Percentiles rank a stretch among this genome's conserved stretches.
Conservation (phyloP, 305 asterid genomes). For the Fraxinus angustifolia region DNA sequence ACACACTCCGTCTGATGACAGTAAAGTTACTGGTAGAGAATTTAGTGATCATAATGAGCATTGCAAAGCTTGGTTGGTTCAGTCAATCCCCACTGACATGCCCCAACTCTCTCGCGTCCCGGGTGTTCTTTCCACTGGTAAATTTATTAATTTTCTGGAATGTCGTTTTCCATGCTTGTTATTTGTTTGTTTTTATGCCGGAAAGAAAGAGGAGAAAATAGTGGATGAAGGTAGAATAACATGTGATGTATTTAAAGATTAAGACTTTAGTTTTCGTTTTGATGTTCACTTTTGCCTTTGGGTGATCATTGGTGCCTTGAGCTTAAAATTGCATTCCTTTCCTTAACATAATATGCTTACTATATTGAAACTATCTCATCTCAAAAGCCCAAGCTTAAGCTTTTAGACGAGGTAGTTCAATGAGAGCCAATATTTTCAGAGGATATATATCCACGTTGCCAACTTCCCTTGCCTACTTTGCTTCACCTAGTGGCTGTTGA, state of each 20-base stretch:
- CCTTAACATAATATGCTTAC: background rate
- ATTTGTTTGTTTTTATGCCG: background rate
- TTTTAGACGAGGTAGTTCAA: background rate
- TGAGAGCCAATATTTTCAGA: background rate
- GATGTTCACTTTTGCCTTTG: background rate
- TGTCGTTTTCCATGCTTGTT: background rate
- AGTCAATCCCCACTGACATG: conserved; percentile 82
- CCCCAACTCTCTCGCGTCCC: conserved; percentile 60
- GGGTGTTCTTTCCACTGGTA: conserved; percentile 80
- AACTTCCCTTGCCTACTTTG: background rate
- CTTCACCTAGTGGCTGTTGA: background rate
- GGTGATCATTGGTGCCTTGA: background rate
- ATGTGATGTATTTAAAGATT: background rate
- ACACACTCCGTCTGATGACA: background rate
- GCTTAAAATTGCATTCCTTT: background rate
- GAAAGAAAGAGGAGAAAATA: background rate
- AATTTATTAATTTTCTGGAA: background rate
- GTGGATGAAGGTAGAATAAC: background rate
- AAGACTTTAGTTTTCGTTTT: background rate
- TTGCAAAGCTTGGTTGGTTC: conserved; percentile 89
- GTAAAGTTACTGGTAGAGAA: conserved; percentile 1
- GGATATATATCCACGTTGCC: background rate
- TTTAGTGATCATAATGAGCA: conserved; percentile 1
- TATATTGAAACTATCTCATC: background rate
- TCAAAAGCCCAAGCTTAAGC: background rate